Evolutionary conservation across 192 early-diverging fungal species (phyloP).

Genomic region (Backusella westeae): DNA sequence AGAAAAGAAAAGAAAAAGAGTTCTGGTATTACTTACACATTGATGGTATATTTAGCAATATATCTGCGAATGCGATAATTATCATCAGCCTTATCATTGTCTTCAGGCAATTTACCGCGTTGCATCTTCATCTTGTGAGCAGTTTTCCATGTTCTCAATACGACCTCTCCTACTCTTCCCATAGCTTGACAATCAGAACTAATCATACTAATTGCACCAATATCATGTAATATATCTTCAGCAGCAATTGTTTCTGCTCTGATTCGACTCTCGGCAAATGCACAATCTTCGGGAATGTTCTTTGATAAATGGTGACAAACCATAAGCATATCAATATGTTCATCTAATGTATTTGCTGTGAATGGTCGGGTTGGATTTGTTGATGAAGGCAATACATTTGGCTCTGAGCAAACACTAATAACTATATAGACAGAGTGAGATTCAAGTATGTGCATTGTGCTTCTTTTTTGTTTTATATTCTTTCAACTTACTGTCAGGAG

Average conservation of each 20-base stretch:
- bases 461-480: neutral
- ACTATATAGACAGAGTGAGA: constrained; percentile 20
- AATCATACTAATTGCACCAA: constrained; percentile 92
- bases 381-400: constrained; percentile 88
- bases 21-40: constrained; percentile 62
- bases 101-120: constrained; percentile 60
- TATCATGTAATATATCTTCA: constrained; percentile 92
- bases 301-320: constrained; percentile 94
- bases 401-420: constrained; percentile 68
- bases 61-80: constrained; percentile 89
- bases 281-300: constrained; percentile 91
- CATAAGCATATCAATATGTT: constrained; percentile 98
- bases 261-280: constrained; percentile 94
- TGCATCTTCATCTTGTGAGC: constrained; percentile 91
- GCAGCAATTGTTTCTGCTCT: constrained; percentile 95
- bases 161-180: constrained; percentile 93
- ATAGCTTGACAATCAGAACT: constrained; percentile 93
- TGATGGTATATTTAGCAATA: constrained; percentile 96
- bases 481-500: constrained; percentile 62
- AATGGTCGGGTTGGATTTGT: constrained; percentile 95
- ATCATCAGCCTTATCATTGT: constrained; percentile 57
- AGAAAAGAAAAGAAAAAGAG: neutral
- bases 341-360: constrained; percentile 92
- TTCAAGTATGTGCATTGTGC: neutral
- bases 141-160: constrained; percentile 89